Evolutionary conservation across 2,329 filamentous ascomycete genomes (phyloP), one percentile per base, ranked within the genome.

Genomic region (Fusarium nygamai): DNA sequence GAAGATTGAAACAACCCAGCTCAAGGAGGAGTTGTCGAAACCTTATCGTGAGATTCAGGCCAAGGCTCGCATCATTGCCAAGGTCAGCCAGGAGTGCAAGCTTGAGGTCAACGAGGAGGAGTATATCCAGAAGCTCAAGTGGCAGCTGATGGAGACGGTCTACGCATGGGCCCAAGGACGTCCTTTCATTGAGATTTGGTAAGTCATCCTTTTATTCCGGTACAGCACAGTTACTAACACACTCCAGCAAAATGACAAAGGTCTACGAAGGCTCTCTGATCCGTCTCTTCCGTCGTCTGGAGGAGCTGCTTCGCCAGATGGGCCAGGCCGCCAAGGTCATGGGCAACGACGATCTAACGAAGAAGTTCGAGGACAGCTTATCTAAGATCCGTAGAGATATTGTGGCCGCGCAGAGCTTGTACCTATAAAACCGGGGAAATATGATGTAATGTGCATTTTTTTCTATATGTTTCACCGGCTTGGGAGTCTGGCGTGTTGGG

Each of bases 211-310:
- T 3, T 8, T 6, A n/a, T 48, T 0, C 6, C 27, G 10, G 9
- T 31, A 31, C 3, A 31, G 14, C 9, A 48, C 20, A 22, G 1
- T 17, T 31, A 48, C 79, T 81, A 57, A 81, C 79, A 48, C 56
- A 47, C 33, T 54, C 13, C 73, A 97, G 96, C 85, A 97, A 97
- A 94, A 98, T 99, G 95, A 98, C 96, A 34, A 96, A 98, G 78
- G 94, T 96, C 34, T 99, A 98, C 83, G 96, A 99, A 85, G 96
- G 96, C 69, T 98, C 94, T 67, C 86, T 99, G 70, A 98, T 99
- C 78, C 94, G 96, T 56, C 91, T 98, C 44, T 99, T 99, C 90
- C 93, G 96, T 62, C 93, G 96, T 27, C 88, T 99, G 38, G 96
- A 99, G 84, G 96, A 99, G 84, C 88, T 98, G 66, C 87, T 99